Percentiles rank a stretch among this genome's conserved stretches.
phyloP scores from a whole-genome alignment of 139 green algal genomes.

The Nannochloris sp. region DNA sequence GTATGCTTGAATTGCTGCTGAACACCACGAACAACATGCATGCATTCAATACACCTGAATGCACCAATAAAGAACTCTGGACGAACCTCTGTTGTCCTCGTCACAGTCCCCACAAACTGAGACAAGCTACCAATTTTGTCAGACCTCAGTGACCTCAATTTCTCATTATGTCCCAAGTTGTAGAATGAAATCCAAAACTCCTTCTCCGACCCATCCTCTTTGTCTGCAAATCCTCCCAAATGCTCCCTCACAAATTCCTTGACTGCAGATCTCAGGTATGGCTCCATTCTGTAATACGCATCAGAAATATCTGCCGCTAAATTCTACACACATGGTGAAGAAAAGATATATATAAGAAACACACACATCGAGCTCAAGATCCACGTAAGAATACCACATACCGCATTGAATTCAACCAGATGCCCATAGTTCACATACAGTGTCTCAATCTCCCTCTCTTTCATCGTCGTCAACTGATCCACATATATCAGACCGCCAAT shows the following conservation, averaged over 20 bases:
- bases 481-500: conserved; percentile 25
- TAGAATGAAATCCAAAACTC: conserved; percentile 83
- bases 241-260: conserved; percentile 63
- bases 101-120: conserved; percentile 80
- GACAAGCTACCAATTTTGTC: conserved; percentile 40
- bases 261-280: conserved; percentile 56
- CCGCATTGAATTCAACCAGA: conserved; percentile 47
- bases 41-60: conserved; percentile 87
- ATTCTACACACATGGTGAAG: conserved; percentile 4
- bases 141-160: conserved; percentile 32
- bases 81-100: conserved; percentile 86
- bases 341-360: conserved; percentile 1
- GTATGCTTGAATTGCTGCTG: conserved; percentile 99
- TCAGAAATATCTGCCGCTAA: conserved; percentile 22
- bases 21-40: conserved; percentile 51
- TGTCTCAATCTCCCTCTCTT: conserved; percentile 43
- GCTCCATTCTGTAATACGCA: conserved; percentile 57
- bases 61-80: conserved; percentile 86
- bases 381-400: too few relatives aligned
- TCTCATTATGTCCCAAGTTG: conserved; percentile 40
- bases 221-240: conserved; percentile 36
- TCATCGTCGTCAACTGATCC: conserved; percentile 39
- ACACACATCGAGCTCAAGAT: too few relatives aligned
- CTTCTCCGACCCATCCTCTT: conserved; percentile 47
- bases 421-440: conserved; percentile 74